These are phyloP conservation scores for Lepidium didymum DNA, from an alignment of 345 rosid species.

Conservation along the genomic window DNA sequence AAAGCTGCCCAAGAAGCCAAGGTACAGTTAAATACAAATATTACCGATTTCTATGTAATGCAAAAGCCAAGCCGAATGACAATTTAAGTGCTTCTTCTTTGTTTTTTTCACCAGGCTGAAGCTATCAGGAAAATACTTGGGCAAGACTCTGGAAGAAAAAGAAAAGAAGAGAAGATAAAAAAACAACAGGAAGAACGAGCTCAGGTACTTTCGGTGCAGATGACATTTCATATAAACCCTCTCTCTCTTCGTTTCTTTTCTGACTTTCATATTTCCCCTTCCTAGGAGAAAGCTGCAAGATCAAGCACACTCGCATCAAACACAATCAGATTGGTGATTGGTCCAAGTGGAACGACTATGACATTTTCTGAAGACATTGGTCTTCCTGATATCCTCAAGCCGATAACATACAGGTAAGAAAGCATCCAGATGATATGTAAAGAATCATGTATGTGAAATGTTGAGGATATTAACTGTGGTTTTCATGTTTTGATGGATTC, in stretches of 20 bases:
- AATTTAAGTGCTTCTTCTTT: neutral
- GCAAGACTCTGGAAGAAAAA: constrained; percentile 69
- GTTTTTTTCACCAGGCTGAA: constrained; percentile 48
- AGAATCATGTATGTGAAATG: neutral
- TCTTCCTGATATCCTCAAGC: constrained; percentile 53
- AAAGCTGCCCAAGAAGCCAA: constrained; percentile 76
- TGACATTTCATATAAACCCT: neutral
- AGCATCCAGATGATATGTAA: neutral
- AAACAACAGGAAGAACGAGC: constrained; percentile 57
- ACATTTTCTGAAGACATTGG: constrained; percentile 67
- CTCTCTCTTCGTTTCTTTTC: neutral
- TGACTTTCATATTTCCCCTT: neutral
- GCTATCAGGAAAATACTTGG: constrained; percentile 77
- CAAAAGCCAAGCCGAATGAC: neutral
- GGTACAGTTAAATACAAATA: constrained; percentile 26
- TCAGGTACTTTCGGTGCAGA: constrained; percentile 32
- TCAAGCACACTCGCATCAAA: constrained; percentile 42
- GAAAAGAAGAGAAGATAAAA: constrained; percentile 56
- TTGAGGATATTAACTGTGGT: neutral
- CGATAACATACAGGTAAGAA: constrained; percentile 43
- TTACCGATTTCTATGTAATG: neutral
- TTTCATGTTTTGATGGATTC: neutral
- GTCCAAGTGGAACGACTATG: constrained; percentile 54
- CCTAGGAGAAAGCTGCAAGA: constrained; percentile 45
- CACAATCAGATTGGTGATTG: constrained; percentile 51